Conservation (phyloP, 1,284 basidiomycete species). For the Apiotrichum domesticum region DNA sequence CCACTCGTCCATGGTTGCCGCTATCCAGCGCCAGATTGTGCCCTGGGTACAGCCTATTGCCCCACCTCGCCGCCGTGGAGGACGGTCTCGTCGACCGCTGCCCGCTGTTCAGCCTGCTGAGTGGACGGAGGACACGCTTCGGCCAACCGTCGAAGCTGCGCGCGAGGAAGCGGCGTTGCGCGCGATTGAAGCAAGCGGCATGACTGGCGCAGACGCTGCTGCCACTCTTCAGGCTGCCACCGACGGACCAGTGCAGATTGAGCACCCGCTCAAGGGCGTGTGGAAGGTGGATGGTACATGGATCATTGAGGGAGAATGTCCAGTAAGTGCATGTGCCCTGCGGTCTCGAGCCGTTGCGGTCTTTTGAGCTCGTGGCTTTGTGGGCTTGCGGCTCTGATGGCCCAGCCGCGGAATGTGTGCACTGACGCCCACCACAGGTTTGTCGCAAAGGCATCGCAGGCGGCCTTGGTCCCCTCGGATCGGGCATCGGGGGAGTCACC, state of each 20-base stretch:
- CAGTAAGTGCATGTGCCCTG: conserved; percentile 25
- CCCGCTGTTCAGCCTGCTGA: conserved; percentile 17
- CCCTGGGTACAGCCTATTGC: conserved; percentile 11
- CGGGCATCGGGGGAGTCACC: conserved; percentile 24
- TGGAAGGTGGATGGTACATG: conserved; percentile 28
- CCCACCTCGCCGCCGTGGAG: conserved; percentile 10
- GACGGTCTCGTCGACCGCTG: neutral
- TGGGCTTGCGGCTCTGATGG: too few species aligned
- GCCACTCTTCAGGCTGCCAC: conserved; percentile 6
- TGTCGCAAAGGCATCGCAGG: conserved; percentile 32
- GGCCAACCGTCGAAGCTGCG: conserved; percentile 7
- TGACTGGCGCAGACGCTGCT: conserved; percentile 14
- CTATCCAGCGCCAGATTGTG: conserved; percentile 32
- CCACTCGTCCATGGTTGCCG: conserved; percentile 31
- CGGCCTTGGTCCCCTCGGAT: conserved; percentile 24
- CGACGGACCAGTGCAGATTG: conserved; percentile 15
- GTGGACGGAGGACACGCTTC: conserved; percentile 27
- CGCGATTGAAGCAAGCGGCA: neutral
- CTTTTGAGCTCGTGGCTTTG: too few species aligned
- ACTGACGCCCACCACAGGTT: conserved; percentile 18
- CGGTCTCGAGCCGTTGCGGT: too few species aligned
- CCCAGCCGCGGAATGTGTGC: neutral
- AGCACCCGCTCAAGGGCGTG: conserved; percentile 29
- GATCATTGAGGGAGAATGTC: conserved; percentile 45
- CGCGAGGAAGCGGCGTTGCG: neutral